Percentiles rank a stretch among this genome's conserved stretches.
Evolutionary conservation across 2,329 filamentous ascomycete species (phyloP).

Genomic region (Canariomyces notabilis): DNA sequence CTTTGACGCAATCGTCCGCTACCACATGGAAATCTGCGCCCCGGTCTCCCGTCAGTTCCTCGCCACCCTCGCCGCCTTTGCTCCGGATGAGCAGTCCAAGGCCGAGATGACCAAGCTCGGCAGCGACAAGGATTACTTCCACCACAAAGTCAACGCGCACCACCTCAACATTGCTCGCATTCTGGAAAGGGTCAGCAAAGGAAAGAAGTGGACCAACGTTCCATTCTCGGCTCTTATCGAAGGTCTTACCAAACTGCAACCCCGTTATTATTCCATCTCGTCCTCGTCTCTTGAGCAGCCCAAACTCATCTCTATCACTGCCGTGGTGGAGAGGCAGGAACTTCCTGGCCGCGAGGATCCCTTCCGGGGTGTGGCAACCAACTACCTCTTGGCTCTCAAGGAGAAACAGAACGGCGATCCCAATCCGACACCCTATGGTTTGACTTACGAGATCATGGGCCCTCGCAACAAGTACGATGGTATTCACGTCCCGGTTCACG

Average conservation of each 20-base stretch:
- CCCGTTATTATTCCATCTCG: constrained; percentile 98
- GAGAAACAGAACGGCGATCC: constrained; percentile 92
- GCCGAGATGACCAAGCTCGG: constrained; percentile 84
- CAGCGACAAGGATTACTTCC: constrained; percentile 92
- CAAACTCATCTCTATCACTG: constrained; percentile 91
- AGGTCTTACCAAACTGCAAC: constrained; percentile 89
- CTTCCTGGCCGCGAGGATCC: constrained; percentile 70
- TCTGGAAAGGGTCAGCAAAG: constrained; percentile 65
- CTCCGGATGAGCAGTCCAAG: constrained; percentile 79
- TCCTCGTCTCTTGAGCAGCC: constrained; percentile 93
- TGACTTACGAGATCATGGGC: constrained; percentile 80
- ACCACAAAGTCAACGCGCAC: constrained; percentile 72
- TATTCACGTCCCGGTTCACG: constrained; percentile 88
- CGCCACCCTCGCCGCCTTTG: constrained; percentile 79
- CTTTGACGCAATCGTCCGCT: constrained; percentile 86
- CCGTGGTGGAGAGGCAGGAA: constrained; percentile 80
- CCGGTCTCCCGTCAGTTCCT: constrained; percentile 96
- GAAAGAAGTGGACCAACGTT: constrained; percentile 73
- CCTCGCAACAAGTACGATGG: constrained; percentile 97
- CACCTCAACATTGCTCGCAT: constrained; percentile 88
- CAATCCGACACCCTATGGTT: constrained; percentile 72
- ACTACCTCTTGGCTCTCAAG: constrained; percentile 91
- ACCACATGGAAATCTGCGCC: constrained; percentile 94
- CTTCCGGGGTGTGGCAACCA: constrained; percentile 93
- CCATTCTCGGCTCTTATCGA: constrained; percentile 96